Evolutionary conservation across 169 alveolate species (phyloP), one percentile per base, ranked within the genome.

Genomic region (Cryptosporidium canis): DNA sequence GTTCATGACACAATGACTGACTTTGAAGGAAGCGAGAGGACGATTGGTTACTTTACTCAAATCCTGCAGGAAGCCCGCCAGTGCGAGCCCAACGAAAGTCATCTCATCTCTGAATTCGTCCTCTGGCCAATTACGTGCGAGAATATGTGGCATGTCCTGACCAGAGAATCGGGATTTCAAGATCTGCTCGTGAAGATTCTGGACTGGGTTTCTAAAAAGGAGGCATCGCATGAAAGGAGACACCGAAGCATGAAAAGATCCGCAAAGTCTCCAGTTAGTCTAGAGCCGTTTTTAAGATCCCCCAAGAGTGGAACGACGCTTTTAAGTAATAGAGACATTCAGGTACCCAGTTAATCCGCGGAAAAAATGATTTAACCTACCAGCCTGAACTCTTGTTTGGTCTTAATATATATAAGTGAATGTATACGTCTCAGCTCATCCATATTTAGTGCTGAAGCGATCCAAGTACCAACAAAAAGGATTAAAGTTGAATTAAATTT

Each of bases 51-150:
- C 21, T n/a, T 77, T 24, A 55, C 33, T 37, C 39, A 41, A 35
- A 16, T 44, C n/a, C n/a, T 61, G 21, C 24, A 61, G 6, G 18
- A 68, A 21, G 47, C 27, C 29, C 24, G 47, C 14, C 33, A 47
- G 8, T 12, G 18, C 27, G 83, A 68, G 24, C 9, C 39, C 8
- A 66, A 16, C 3, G 35, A 33, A n/a, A 70, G 11, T 21, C 48
- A 58, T 1, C 7, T 12, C 35, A 14, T 9, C 16, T 39, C 87
- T 0, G 72, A 77, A 12, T 77, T 77, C 24, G 39, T 35, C 11
- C 21, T 77, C 55, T 77, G 87, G 87, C 87, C 87, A 16, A 77
- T 77, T 11, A 77, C 87, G 9, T 58, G 66, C 21, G 58, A 77
- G 18, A 77, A 61, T 5, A 77, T 77, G 87, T 77, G 72, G 77